phyloP scores from a whole-genome alignment of 176 grass and related monocot genomes.

The Aegilops bicornis region DNA sequence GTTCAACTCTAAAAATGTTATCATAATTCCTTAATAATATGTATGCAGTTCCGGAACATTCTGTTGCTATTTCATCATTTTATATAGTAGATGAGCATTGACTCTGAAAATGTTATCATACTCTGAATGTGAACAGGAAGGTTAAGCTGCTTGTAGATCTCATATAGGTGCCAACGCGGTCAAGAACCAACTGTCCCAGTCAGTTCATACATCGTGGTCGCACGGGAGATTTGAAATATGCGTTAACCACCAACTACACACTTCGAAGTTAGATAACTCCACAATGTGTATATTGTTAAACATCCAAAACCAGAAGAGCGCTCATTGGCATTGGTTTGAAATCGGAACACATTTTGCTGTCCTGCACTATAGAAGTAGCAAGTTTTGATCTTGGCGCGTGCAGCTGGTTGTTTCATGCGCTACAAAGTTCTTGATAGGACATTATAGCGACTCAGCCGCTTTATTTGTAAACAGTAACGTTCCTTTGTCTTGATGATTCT shows the following conservation, averaged over 20 bases:
- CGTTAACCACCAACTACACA: not conserved
- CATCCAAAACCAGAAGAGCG: not conserved
- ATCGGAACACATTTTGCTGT: not conserved
- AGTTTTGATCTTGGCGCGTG: not conserved
- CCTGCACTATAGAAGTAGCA: not conserved
- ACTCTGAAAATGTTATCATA: too few relatives aligned
- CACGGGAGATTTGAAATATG: slow-evolving; percentile 37
- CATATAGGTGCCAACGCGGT: slow-evolving; percentile 75
- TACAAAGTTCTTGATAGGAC: not conserved
- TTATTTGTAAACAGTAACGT: not conserved
- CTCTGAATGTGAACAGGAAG: slow-evolving; percentile 54
- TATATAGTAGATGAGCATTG: too few relatives aligned
- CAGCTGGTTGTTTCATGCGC: not conserved
- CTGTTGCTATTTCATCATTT: too few relatives aligned
- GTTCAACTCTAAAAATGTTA: too few relatives aligned
- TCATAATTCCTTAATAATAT: not conserved
- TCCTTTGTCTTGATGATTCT: not conserved
- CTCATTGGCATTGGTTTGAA: not conserved
- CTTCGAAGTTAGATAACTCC: not conserved
- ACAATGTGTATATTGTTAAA: not conserved
- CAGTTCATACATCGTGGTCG: slow-evolving; percentile 43
- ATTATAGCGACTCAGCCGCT: not conserved
- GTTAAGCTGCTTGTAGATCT: slow-evolving; percentile 72
- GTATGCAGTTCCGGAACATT: not conserved
- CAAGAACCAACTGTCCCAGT: slow-evolving; percentile 80